Conservation (phyloP, 805 yeast species). For the Ogataea sp. region DNA sequence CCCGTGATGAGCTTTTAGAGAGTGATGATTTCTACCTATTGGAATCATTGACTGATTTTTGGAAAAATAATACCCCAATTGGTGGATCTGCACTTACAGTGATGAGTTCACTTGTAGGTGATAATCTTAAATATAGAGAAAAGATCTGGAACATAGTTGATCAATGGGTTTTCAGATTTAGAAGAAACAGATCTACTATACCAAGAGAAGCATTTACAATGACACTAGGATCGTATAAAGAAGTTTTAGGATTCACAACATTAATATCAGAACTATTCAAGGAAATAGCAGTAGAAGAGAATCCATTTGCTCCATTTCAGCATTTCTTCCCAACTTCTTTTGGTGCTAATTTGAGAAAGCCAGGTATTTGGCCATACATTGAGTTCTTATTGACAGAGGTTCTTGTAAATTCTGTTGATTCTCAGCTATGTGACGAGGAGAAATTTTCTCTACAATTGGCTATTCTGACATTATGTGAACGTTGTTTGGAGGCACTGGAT, state of each 20-base stretch:
- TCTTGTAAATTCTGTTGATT: constrained; percentile 42
- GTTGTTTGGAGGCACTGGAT: constrained; percentile 42
- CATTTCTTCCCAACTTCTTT: constrained; percentile 54
- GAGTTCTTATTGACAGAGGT: constrained; percentile 66
- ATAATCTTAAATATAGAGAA: constrained; percentile 31
- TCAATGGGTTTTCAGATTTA: constrained; percentile 48
- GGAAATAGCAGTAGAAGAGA: constrained; percentile 20
- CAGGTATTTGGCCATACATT: constrained; percentile 74
- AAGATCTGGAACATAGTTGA: constrained; percentile 67
- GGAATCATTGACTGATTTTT: constrained; percentile 18
- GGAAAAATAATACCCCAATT: constrained; percentile 18
- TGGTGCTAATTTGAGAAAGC: constrained; percentile 52
- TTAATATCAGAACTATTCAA: constrained; percentile 34
- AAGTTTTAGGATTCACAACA: constrained; percentile 51
- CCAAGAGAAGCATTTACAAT: constrained; percentile 36
- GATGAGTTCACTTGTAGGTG: constrained; percentile 47
- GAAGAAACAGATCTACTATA: constrained; percentile 14
- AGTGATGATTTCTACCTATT: constrained; percentile 25
- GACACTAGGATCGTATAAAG: constrained; percentile 44
- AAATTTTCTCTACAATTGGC: constrained; percentile 41
- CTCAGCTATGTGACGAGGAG: constrained; percentile 27
- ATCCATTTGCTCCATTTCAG: constrained; percentile 29
- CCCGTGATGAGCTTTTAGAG: constrained; percentile 22
- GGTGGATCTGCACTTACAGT: constrained; percentile 49
- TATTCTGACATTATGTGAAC: constrained; percentile 43